Evolutionary conservation across 106 monocot genomes (phyloP), one percentile per base, ranked within the genome.

Genomic region (Phalaenopsis equestris): DNA sequence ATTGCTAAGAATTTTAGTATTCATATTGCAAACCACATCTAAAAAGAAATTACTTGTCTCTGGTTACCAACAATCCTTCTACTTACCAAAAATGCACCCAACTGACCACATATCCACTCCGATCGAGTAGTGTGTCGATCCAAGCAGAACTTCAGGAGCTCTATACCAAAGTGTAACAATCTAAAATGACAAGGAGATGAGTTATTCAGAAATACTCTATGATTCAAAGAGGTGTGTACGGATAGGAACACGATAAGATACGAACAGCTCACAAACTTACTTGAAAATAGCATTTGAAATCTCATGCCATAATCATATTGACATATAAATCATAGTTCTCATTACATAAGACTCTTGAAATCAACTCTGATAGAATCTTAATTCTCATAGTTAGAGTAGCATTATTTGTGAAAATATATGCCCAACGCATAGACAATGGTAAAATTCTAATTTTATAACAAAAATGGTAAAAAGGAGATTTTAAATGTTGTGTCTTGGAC

Each of bases 151-250:
- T 79, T 99, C 98, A 52, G 98, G 98, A 84, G 98, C 98, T 94
- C 98, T 99, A 78, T 99, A 99, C 98, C 98, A 99, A 36, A 99
- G 94, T 23, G 98, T 99, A 58, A 99, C 94, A 83, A 99, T 94
- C 98, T 99, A 80, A 49, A 49, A 42, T 24, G 21, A 24, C 18
- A 52, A 75, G 10, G 48, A 11, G 4, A 73, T 73, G 9, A 42
- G 73, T 64, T 80, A 61, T 70, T 24, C 6, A 21, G 80, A 52
- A 68, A 68, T 68, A 68, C 30, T 68, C 37, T 36, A 68, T 37
- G 68, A 68, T 36, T 9, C 68, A 68, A 24, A 68, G 21, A 15
- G 30, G 30, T 30, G 0, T 30, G 30, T 30, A 30, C 30, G 30
- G 30, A 30, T 30, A 30, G 30, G 30, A 30, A 30, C 30, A 30